Base-by-base conservation (phyloP, 2,329 filamentous ascomycete species). In the Fusarium brevicatenulatum region DNA sequence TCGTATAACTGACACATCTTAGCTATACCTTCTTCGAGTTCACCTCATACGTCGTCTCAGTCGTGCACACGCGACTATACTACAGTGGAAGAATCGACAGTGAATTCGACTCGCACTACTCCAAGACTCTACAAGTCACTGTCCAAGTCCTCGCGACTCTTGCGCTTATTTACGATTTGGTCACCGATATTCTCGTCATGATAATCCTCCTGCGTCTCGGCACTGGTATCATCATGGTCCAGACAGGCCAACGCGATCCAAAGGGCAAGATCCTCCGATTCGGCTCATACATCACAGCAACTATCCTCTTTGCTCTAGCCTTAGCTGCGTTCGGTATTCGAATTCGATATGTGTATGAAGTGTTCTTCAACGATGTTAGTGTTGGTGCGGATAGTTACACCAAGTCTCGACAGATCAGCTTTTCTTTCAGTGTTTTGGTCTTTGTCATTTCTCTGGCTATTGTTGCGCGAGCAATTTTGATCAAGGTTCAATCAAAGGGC, bases 181-280 rank as follows among this genome's bases (percentile, higher is more conserved):
- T 74, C 7, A 52, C 59, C 30, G 70, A 78, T 1, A 64, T 77
- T 12, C 50, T 78, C 30, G 28, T 74, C 21, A 72, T 79, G 44
- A 43, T 80, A 13, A 66, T 75, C n/a, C 68, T 80, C 11, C 60
- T 78, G 4, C 63, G 68, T 52, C 58, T 80, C 2, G 66, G 68
- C 25, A 68, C 53, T 3, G 78, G 75, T 13, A 75, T 77, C 42
- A 53, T 68, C 46, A 61, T 76, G 16, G 71, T 68, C 0, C 63
- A 76, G 7, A 59, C 62, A 5, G 72, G 70, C 7, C 54, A 52
- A 1, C 21, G 59, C 10, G 55, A 30, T 3, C 30, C 47, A 3
- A 25, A 54, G 12, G 77, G 69, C 9, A 78, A 69, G 28, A 50
- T 68, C 0, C 30, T 77, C 11, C 74, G 71, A 6, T 19, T 68